Evolutionary conservation across 2,329 filamentous ascomycete genomes (phyloP).

Genomic region (Chrysosporium keratinophilum): DNA sequence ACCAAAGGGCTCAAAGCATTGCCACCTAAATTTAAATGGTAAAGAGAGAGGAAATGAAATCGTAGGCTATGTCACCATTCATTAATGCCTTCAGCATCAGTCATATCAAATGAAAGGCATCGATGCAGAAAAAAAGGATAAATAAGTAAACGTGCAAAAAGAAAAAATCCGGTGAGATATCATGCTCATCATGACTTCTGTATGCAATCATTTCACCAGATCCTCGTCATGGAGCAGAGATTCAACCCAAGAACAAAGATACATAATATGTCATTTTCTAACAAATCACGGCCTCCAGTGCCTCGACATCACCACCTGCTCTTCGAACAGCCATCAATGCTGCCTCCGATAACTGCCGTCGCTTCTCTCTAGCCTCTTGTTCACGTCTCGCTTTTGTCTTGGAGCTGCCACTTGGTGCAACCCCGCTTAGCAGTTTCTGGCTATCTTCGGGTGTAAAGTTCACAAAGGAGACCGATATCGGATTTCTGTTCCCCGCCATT

Average conservation of each 20-base stretch:
- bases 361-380: constrained; percentile 71
- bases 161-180: neutral
- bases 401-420: constrained; percentile 78
- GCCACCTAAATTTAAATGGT: too few relatives aligned
- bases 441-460: constrained; percentile 82
- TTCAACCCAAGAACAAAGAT: constrained; percentile 6
- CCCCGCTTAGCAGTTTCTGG: constrained; percentile 69
- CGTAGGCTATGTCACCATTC: too few relatives aligned
- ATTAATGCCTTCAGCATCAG: too few relatives aligned
- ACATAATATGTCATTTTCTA: constrained; percentile 17
- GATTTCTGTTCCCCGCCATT: constrained; percentile 8
- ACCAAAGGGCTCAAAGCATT: too few relatives aligned
- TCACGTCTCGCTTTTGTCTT: constrained; percentile 94
- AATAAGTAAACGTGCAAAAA: neutral
- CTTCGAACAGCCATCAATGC: constrained; percentile 36
- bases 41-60: too few relatives aligned
- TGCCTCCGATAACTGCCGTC: constrained; percentile 40
- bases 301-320: constrained; percentile 39
- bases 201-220: constrained; percentile 13
- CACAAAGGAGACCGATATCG: constrained; percentile 52
- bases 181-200: constrained; percentile 4
- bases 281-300: constrained; percentile 33
- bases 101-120: neutral
- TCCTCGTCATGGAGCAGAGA: constrained; percentile 17
- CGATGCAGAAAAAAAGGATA: neutral